A percentile compares a stretch with the other conserved stretches of the same genome.
Evolutionary conservation across 352 stramenopile species (phyloP).

Genomic region (Salisapilia sapeloensis): DNA sequence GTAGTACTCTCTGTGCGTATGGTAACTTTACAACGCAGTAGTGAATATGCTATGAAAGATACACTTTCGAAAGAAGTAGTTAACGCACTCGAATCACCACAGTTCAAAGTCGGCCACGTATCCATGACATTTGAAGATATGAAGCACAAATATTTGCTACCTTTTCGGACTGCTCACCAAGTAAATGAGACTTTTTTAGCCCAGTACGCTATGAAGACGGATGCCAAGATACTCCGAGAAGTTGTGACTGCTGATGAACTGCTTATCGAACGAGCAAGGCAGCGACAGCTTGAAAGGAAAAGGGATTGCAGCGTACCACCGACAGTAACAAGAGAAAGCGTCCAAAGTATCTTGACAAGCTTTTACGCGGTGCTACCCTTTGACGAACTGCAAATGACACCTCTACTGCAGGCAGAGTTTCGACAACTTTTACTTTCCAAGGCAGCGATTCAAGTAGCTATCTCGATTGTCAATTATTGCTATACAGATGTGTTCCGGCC

Average conservation of each 20-base stretch:
- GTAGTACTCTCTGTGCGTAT: too few relatives aligned
- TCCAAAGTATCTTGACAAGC: conserved; percentile 21
- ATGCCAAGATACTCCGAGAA: too few relatives aligned
- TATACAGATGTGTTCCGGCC: too few relatives aligned
- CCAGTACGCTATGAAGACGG: conserved; percentile 20
- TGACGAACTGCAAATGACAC: conserved; percentile 13
- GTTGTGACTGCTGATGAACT: too few relatives aligned
- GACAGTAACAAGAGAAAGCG: conserved; percentile 9
- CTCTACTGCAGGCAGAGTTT: too few relatives aligned
- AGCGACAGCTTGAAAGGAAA: conserved; percentile 20
- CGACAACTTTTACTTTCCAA: too few relatives aligned
- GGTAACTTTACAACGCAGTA: too few relatives aligned
- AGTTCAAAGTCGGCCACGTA: conserved; percentile 26
- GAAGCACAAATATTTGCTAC: conserved; percentile 45
- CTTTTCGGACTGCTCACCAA: conserved; percentile 19
- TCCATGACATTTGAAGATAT: conserved; percentile 57
- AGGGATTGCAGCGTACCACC: conserved; percentile 17
- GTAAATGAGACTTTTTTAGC: conserved; percentile 1
- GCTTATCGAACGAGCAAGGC: conserved; percentile 13
- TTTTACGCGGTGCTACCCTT: conserved; percentile 32
- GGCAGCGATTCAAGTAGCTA: too few relatives aligned
- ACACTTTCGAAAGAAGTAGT: too few relatives aligned
- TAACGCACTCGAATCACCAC: background rate
- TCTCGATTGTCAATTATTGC: too few relatives aligned
- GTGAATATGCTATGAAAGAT: too few relatives aligned